phyloP scores from a whole-genome alignment of 2,329 filamentous ascomycete species.

The Exophiala alcalophila region DNA sequence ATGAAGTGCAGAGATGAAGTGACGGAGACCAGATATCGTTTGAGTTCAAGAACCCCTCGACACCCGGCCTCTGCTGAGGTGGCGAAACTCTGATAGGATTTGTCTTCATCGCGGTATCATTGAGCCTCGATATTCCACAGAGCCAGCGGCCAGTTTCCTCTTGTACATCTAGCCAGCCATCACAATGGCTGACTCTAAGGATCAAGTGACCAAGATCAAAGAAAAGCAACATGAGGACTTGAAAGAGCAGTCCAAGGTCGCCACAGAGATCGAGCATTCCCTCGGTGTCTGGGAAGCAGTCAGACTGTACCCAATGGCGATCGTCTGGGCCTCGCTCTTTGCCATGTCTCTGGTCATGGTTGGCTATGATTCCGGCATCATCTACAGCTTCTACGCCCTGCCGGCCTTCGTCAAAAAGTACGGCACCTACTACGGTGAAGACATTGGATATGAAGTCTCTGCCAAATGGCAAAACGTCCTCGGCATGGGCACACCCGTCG shows the following conservation, averaged over 20 bases:
- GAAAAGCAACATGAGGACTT: constrained; percentile 15
- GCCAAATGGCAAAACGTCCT: constrained; percentile 58
- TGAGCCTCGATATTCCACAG: too few relatives aligned
- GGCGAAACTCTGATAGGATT: too few relatives aligned
- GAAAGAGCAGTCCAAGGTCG: constrained; percentile 35
- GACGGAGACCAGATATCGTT: too few relatives aligned
- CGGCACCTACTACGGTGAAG: constrained; percentile 23
- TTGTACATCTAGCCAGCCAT: too few relatives aligned
- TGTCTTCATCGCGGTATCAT: too few relatives aligned
- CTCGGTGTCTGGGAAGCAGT: constrained; percentile 75
- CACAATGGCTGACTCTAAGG: constrained; percentile 8
- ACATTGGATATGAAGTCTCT: constrained; percentile 48
- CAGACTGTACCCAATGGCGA: constrained; percentile 79
- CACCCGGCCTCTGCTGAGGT: too few relatives aligned
- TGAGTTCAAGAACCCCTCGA: too few relatives aligned
- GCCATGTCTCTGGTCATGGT: constrained; percentile 42
- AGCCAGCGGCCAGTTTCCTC: too few relatives aligned
- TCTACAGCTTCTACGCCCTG: constrained; percentile 33
- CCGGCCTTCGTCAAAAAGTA: constrained; percentile 35
- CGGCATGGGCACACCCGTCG: constrained; percentile 56
- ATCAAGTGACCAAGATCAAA: constrained; percentile 6
- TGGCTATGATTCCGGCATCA: constrained; percentile 32
- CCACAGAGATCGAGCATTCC: constrained; percentile 51
- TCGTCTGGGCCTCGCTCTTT: constrained; percentile 43
- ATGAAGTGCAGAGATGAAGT: not conserved